Evolutionary conservation across 2,329 filamentous ascomycete genomes (phyloP), one percentile per base, ranked within the genome.

Genomic region (Aspergillus arachidicola): DNA sequence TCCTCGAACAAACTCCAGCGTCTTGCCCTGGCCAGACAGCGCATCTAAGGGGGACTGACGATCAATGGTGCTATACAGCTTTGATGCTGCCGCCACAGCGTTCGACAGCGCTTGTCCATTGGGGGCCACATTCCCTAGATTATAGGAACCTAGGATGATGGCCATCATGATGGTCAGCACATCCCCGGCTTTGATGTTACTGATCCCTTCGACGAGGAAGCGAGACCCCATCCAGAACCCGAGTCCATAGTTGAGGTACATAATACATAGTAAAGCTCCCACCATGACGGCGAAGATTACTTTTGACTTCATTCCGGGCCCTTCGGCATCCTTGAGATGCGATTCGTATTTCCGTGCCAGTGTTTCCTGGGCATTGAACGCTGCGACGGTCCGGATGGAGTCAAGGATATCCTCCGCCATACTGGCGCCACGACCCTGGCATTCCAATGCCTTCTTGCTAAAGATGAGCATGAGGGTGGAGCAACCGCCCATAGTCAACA

Each of bases 381-480:
- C 81, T 55, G 80, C 77, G 10, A 86, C 81, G 0, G 82, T 85
- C 3, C 80, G 77, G 63, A 86, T 81, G 0, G 81, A 83, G 9
- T 78, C 78, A 45, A 86, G 76, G 0, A 82, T 81, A 62, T 86
- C 84, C 70, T 85, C 81, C 1, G 83, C 83, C 4, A 85, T 71
- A 7, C 77, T 74, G 1, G 78, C 80, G 5, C 81, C 82, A 16
- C 55, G 63, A 6, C 91, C 93, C 71, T 96, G 96, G 0, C 91
- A 86, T 60, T 89, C 83, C 54, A 97, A 83, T 1, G 90, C 89
- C 60, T 86, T 80, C 78, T 92, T 93, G 78, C 89, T 93, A 77
- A 86, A 93, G 75, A 89, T 91, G 72, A 95, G 83, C 70, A 96
- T 89, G 71, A 92, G 90, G 6, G 80, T 81, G 1, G 90, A 91